A percentile compares a stretch with the other conserved stretches of the same genome.
These are phyloP conservation scores for Saccharomycodes ludwigii DNA, from an alignment of 805 yeast genomes.

Conservation along the genomic window DNA sequence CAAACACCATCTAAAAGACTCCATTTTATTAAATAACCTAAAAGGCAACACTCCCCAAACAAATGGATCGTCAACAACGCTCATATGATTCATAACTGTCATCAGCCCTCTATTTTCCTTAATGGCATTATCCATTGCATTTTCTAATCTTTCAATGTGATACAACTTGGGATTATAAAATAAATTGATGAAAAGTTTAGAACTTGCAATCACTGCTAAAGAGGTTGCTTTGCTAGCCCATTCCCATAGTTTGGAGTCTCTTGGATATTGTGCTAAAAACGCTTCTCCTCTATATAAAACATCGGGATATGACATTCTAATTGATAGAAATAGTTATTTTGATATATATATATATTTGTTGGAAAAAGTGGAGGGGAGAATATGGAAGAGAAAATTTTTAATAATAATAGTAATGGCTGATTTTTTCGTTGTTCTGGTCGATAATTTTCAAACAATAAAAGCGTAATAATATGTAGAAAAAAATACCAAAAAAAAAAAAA, in stretches of 20 bases:
- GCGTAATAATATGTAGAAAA: no score
- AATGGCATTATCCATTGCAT: slow-evolving; percentile 50
- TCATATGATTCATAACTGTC: slow-evolving; percentile 90
- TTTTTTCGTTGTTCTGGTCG: background rate
- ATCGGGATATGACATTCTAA: slow-evolving; percentile 51
- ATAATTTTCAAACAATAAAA: no score
- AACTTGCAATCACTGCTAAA: slow-evolving; percentile 45
- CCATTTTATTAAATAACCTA: slow-evolving; percentile 47
- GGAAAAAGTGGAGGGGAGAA: no score
- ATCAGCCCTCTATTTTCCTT: slow-evolving; percentile 61
- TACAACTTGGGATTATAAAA: slow-evolving; percentile 53
- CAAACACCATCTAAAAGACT: slow-evolving; percentile 72
- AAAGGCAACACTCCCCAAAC: slow-evolving; percentile 80
- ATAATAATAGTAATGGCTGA: no score
- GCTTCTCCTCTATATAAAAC: slow-evolving; percentile 67
- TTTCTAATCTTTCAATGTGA: slow-evolving; percentile 51
- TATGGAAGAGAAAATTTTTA: no score
- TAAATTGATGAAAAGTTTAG: slow-evolving; percentile 48
- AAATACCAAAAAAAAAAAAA: no score
- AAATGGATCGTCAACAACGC: slow-evolving; percentile 83
- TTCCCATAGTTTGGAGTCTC: slow-evolving; percentile 51
- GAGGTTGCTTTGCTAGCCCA: slow-evolving; percentile 58
- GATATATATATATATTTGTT: no score
- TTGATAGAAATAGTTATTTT: no score
- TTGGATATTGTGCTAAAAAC: slow-evolving; percentile 50